Base-by-base conservation (phyloP, 352 stramenopile species). In the Phytopythium cucurbitacearum region DNA sequence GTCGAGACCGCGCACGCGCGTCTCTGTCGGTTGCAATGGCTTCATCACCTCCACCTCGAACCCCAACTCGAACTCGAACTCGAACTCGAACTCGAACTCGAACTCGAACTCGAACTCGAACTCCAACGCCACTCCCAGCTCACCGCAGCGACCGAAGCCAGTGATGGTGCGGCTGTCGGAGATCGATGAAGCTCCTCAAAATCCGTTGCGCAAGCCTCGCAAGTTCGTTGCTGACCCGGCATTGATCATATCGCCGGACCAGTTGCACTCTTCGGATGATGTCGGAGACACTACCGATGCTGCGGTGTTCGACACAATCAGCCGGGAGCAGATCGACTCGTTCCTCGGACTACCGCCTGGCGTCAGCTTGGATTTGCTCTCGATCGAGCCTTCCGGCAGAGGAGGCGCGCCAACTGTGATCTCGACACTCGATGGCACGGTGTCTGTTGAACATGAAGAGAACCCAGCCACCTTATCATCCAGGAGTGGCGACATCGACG, bases 11-110 rank as follows among this genome's bases (percentile, higher is more conserved):
- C 60, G 64, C 8, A 66, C 64, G 33, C 56, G 60, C 11, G 54
- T 72, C 5, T 72, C 64, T 15, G 64, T 72, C 16, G 64, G 64
- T 1, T 72, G 64, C 53, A 72, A 72, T 16, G 64, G 64, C 37
- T 69, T 56, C 56, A 41, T 64, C 28, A 49, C 64, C 41, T 51
- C 53, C 28, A 60, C 69, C 35, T 41, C 36, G 32, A 33, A 28
- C 3, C 48, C 48, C 37, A 44, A 46, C 16, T 15, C 16, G 1
- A 28, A 28, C 21, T 28, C 21, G 1, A 28, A 28, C 2, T 28
- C 21, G 1, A 28, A 28, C 21, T 28, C 21, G 2, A 28, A 28
- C 21, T 28, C 21, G 21, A 28, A 28, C 21, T 28, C 21, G 21
- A 28, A 28, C 21, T 28, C 21, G 21, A 28, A 28, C 21, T 28